A percentile compares a stretch with the other conserved stretches of the same genome.
Conservation (phyloP, 78 protist species). For the Polysphondylium violaceum region DNA sequence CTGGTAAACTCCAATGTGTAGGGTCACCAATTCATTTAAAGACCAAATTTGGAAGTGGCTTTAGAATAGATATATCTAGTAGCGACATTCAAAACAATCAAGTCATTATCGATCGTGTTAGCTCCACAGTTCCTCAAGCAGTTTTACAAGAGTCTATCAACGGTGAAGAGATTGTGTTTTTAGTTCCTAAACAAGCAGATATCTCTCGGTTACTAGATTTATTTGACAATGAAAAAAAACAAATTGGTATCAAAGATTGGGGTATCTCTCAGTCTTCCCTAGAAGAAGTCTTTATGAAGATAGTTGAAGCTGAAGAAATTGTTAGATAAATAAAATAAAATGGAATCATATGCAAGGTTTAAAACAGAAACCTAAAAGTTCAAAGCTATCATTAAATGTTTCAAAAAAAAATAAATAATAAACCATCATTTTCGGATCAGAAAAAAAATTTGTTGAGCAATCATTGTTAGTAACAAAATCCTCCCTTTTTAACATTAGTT, state of each 20-base stretch:
- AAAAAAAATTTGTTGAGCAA: no score
- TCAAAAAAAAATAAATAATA: no score
- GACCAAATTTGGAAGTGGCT: slow-evolving; percentile 92
- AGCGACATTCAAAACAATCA: not conserved
- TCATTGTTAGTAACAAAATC: no score
- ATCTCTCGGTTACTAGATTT: not conserved
- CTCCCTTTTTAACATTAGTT: no score
- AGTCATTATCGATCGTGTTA: no score
- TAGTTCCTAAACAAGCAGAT: not conserved
- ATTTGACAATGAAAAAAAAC: not conserved
- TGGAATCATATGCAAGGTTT: no score
- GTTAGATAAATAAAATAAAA: no score
- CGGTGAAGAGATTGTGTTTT: not conserved
- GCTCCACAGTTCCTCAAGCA: not conserved
- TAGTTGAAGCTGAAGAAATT: no score
- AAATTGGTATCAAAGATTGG: slow-evolving; percentile 34
- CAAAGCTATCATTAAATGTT: no score
- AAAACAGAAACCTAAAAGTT: no score
- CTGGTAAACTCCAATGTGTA: slow-evolving; percentile 75
- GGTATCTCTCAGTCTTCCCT: slow-evolving; percentile 25
- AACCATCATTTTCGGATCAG: no score
- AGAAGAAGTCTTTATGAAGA: slow-evolving; percentile 23
- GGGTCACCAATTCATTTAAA: slow-evolving; percentile 89
- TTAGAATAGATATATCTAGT: slow-evolving; percentile 24
- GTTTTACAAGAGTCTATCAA: not conserved